phyloP scores from a whole-genome alignment of 1,284 basidiomycete species.

The Schizopora paradoxa region DNA sequence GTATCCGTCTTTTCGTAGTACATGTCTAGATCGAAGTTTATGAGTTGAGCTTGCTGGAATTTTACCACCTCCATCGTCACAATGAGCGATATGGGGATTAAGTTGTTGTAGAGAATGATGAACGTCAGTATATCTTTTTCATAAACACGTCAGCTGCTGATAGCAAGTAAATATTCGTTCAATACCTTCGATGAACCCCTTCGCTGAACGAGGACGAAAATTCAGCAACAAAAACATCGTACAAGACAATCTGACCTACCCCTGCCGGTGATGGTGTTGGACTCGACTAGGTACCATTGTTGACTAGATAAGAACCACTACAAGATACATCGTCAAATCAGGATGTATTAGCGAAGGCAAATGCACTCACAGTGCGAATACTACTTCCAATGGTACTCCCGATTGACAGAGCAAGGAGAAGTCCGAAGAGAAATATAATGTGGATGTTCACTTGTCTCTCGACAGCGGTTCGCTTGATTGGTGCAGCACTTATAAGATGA shows the following conservation, averaged over 20 bases:
- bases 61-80: slow-evolving; percentile 99
- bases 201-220: slow-evolving; percentile 41
- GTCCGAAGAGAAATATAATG: slow-evolving; percentile 92
- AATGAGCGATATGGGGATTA: slow-evolving; percentile 98
- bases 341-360: not conserved
- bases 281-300: slow-evolving; percentile 80
- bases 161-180: slow-evolving; percentile 2
- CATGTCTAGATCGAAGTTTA: slow-evolving; percentile 96
- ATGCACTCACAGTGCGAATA: slow-evolving; percentile 56
- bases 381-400: slow-evolving; percentile 91
- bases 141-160: slow-evolving; percentile 13
- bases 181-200: slow-evolving; percentile 75
- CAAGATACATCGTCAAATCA: not conserved
- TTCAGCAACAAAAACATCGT: slow-evolving; percentile 7
- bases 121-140: slow-evolving; percentile 88
- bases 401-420: slow-evolving; percentile 83
- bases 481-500: slow-evolving; percentile 62
- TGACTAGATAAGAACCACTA: slow-evolving; percentile 79
- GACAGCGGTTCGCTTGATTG: slow-evolving; percentile 94
- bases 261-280: slow-evolving; percentile 50
- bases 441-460: slow-evolving; percentile 96
- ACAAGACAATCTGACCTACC: slow-evolving; percentile 38
- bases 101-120: slow-evolving; percentile 98
- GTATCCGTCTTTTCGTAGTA: slow-evolving; percentile 95
- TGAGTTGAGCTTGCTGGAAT: slow-evolving; percentile 94